phyloP scores from a whole-genome alignment of 169 alveolate species.

The Eimeria necatrix region DNA sequence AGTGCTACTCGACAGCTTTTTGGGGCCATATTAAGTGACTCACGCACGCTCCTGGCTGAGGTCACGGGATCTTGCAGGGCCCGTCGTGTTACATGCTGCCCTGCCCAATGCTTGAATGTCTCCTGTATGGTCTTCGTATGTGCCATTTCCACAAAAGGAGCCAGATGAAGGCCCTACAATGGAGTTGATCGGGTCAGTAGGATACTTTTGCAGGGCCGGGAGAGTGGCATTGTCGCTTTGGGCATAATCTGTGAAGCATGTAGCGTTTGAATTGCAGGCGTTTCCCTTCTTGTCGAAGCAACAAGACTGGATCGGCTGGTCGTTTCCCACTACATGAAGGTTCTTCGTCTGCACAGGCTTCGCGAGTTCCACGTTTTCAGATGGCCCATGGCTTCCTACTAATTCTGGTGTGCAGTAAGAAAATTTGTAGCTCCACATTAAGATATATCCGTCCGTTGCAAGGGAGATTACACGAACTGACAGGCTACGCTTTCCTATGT shows the following conservation, averaged over 20 bases:
- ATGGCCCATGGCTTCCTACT: neutral
- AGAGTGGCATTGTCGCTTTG: neutral
- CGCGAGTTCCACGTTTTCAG: neutral
- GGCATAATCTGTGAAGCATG: neutral
- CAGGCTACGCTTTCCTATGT: neutral
- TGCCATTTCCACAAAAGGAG: neutral
- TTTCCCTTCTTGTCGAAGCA: neutral
- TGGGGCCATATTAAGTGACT: slow-evolving; percentile 14
- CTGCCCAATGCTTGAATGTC: neutral
- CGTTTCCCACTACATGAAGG: neutral
- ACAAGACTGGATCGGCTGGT: slow-evolving; percentile 31
- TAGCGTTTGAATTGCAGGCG: neutral
- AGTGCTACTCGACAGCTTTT: too few species aligned
- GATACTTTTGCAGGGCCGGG: neutral
- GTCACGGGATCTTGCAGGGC: neutral
- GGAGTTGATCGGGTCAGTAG: neutral
- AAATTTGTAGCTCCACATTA: slow-evolving; percentile 48
- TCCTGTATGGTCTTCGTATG: neutral
- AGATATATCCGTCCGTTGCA: slow-evolving; percentile 63
- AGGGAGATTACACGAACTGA: slow-evolving; percentile 37
- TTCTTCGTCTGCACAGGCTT: neutral
- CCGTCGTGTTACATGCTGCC: slow-evolving; percentile 2
- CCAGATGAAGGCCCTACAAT: neutral
- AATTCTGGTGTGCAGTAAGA: neutral
- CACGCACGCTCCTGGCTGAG: slow-evolving; percentile 72